Percentiles rank a stretch among this genome's conserved stretches.
These are phyloP conservation scores for Calonectria pseudoturangicola DNA, from an alignment of 2,329 filamentous ascomycete genomes.

Conservation along the genomic window DNA sequence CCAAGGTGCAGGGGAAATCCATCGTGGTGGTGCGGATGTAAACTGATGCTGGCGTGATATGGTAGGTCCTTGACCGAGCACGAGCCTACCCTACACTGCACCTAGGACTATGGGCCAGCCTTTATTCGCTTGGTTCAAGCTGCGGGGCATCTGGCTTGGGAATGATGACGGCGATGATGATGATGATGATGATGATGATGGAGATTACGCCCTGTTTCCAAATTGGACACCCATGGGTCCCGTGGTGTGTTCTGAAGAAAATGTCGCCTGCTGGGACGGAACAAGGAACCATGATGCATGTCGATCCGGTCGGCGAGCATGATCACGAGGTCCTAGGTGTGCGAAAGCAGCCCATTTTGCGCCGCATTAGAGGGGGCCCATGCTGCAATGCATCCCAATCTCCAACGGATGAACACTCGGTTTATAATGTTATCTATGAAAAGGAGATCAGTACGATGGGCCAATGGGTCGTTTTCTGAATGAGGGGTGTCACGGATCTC, in stretches of 20 bases:
- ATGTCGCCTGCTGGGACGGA: slow-evolving; percentile 25
- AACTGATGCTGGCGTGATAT: slow-evolving; percentile 35
- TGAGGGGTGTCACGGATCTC: slow-evolving; percentile 52
- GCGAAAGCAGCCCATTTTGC: slow-evolving; percentile 38
- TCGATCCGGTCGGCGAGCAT: slow-evolving; percentile 23
- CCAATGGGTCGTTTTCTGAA: slow-evolving; percentile 15
- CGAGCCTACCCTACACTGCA: slow-evolving; percentile 31
- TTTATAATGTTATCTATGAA: slow-evolving; percentile 3
- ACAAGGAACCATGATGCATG: slow-evolving; percentile 26
- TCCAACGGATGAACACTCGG: slow-evolving; percentile 21
- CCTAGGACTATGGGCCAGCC: slow-evolving; percentile 15
- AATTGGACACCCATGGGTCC: slow-evolving; percentile 8
- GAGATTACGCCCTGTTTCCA: slow-evolving; percentile 6
- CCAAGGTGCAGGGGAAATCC: slow-evolving; percentile 29
- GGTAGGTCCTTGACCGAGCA: not conserved
- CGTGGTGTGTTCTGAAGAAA: slow-evolving; percentile 32
- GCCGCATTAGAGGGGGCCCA: slow-evolving; percentile 33
- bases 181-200: slow-evolving; percentile 12
- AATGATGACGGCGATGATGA: slow-evolving; percentile 8
- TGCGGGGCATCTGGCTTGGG: slow-evolving; percentile 13
- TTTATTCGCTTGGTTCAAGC: not conserved
- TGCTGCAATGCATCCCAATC: slow-evolving; percentile 16
- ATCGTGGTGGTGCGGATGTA: slow-evolving; percentile 23
- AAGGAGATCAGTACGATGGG: slow-evolving; percentile 30
- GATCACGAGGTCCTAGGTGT: slow-evolving; percentile 32